Evolutionary conservation across 768 basidiomycete species (phyloP).

Genomic region (Lentinula guzmanii): DNA sequence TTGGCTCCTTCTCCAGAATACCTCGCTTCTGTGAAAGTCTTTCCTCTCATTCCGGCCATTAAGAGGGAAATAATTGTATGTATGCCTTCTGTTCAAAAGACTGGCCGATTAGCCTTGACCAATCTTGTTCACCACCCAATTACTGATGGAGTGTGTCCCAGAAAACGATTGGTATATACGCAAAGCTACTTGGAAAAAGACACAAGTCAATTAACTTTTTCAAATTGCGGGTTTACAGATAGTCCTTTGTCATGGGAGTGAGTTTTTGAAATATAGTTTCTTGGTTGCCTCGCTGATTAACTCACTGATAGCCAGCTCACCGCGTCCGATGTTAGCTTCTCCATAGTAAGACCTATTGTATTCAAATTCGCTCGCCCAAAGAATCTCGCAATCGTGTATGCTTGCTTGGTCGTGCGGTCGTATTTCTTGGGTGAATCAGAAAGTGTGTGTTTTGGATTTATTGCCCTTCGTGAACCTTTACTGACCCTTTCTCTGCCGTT

Average conservation of each 20-base stretch:
- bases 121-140: slow-evolving; percentile 10
- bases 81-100: slow-evolving; percentile 8
- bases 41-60: slow-evolving; percentile 71
- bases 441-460: background rate
- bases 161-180: slow-evolving; percentile 38
- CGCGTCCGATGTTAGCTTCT: slow-evolving; percentile 78
- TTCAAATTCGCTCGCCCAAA: slow-evolving; percentile 49
- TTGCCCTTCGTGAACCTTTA: background rate
- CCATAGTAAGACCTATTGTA: slow-evolving; percentile 72
- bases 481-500: slow-evolving; percentile 16
- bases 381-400: slow-evolving; percentile 51
- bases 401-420: slow-evolving; percentile 71
- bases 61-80: slow-evolving; percentile 67
- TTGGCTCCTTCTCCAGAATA: slow-evolving; percentile 53
- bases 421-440: slow-evolving; percentile 57
- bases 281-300: background rate
- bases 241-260: slow-evolving; percentile 78
- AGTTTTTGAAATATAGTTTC: slow-evolving; percentile 22
- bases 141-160: slow-evolving; percentile 11
- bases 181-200: slow-evolving; percentile 15
- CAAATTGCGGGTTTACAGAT: slow-evolving; percentile 34
- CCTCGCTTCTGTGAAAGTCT: slow-evolving; percentile 64
- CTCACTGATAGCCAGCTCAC: slow-evolving; percentile 57
- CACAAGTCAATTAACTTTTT: background rate
- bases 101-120: slow-evolving; percentile 12